Percentiles rank a stretch among this genome's conserved stretches.
These are phyloP conservation scores for Saccharata proteae DNA, from an alignment of 2,329 filamentous ascomycete species.

Conservation along the genomic window DNA sequence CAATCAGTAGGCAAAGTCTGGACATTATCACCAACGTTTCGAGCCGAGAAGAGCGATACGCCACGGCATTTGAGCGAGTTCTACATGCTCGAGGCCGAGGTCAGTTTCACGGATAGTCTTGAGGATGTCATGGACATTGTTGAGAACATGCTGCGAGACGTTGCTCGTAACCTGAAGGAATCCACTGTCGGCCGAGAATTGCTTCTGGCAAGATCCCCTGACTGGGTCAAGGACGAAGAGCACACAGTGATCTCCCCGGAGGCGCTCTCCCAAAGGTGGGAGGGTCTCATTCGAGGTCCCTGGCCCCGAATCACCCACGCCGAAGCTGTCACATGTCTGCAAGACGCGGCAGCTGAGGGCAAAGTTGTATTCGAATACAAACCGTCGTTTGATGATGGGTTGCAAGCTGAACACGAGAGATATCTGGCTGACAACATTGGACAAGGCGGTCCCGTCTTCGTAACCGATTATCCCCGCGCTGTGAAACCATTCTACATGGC, in stretches of 20 bases:
- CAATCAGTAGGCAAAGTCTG: conserved; percentile 85
- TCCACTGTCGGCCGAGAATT: conserved; percentile 45
- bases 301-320: conserved; percentile 83
- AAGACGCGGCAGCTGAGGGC: conserved; percentile 41
- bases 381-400: conserved; percentile 58
- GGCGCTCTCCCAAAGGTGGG: conserved; percentile 58
- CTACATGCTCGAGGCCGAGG: conserved; percentile 94
- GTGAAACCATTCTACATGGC: conserved; percentile 92
- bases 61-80: conserved; percentile 92
- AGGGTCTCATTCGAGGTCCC: conserved; percentile 52
- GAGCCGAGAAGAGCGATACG: conserved; percentile 87
- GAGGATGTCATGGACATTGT: conserved; percentile 64
- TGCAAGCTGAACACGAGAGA: conserved; percentile 88
- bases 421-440: conserved; percentile 63
- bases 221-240: conserved; percentile 21
- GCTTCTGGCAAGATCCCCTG: conserved; percentile 31
- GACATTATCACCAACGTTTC: conserved; percentile 86
- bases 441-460: conserved; percentile 61
- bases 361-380: conserved; percentile 49
- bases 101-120: conserved; percentile 64
- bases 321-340: conserved; percentile 59
- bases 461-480: conserved; percentile 80
- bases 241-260: conserved; percentile 29
- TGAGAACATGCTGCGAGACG: conserved; percentile 59
- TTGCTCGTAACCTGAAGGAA: conserved; percentile 38